phyloP scores from a whole-genome alignment of 768 basidiomycete genomes.

The Suillus lakei region DNA sequence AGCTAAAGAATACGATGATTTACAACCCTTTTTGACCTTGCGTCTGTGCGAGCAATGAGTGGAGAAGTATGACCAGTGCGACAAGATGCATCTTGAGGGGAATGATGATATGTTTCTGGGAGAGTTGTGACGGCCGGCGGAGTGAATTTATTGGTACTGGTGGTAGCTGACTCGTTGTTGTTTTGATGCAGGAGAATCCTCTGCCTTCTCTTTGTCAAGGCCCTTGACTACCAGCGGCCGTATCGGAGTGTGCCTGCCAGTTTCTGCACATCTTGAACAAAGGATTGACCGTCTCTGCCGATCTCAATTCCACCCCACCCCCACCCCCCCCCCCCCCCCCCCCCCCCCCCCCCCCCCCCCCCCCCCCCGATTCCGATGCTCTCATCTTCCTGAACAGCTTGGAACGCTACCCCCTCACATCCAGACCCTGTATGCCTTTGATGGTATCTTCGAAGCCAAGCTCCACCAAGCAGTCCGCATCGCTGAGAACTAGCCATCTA shows the following conservation, averaged over 20 bases:
- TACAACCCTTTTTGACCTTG: conserved; percentile 59
- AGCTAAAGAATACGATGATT: conserved; percentile 95
- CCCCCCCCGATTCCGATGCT: conserved; percentile 77
- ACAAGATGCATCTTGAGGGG: conserved; percentile 96
- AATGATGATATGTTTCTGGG: conserved; percentile 88
- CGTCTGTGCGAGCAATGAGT: conserved; percentile 73
- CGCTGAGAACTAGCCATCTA: no score
- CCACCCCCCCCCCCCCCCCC: no score
- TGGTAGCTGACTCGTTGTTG: conserved; percentile 23
- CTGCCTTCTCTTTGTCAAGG: conserved; percentile 50
- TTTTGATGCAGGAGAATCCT: conserved; percentile 19
- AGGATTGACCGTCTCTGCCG: conserved; percentile 81
- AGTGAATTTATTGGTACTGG: conserved; percentile 70
- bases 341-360: no score
- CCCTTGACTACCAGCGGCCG: conserved; percentile 87
- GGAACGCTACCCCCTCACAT: no score
- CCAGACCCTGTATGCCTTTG: no score
- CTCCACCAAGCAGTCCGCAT: no score
- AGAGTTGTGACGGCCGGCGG: conserved; percentile 93
- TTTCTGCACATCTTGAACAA: conserved; percentile 94
- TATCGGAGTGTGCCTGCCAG: conserved; percentile 80
- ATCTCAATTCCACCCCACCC: conserved; percentile 88
- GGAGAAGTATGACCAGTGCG: conserved; percentile 82
- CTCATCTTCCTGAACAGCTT: conserved; percentile 69
- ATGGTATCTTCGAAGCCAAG: no score